Conservation (phyloP, 1,284 basidiomycete species). For the Blastosporella zonata region DNA sequence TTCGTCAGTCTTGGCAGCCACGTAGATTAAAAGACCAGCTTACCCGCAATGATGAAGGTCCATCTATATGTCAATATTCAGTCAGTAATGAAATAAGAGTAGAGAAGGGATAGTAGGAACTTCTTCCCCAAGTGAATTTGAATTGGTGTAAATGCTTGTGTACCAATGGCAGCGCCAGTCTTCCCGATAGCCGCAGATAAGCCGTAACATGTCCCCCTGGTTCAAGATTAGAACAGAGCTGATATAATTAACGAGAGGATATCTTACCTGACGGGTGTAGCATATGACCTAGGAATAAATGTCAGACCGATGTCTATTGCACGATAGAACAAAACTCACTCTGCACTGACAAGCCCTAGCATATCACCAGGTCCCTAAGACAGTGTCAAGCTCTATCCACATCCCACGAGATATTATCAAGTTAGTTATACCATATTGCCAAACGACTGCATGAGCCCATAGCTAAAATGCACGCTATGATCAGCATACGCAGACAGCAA, state of each 20-base stretch:
- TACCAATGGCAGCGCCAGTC: conserved; percentile 73
- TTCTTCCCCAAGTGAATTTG: conserved; percentile 64
- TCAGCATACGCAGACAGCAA: background rate
- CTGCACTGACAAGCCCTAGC: conserved; percentile 64
- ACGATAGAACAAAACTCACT: conserved; percentile 40
- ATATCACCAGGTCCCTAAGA: conserved; percentile 72
- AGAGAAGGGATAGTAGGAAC: conserved; percentile 30
- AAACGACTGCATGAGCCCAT: conserved; percentile 65
- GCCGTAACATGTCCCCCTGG: conserved; percentile 67
- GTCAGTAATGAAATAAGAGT: background rate
- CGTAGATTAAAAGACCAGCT: too few species aligned
- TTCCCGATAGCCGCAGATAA: conserved; percentile 74
- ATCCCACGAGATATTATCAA: background rate
- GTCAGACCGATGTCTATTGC: background rate
- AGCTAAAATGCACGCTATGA: conserved; percentile 37
- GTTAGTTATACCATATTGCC: conserved; percentile 55
- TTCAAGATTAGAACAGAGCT: background rate
- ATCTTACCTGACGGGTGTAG: conserved; percentile 59
- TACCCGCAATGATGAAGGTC: conserved; percentile 59
- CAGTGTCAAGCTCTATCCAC: background rate
- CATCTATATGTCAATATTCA: conserved; percentile 44
- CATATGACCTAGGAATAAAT: conserved; percentile 46
- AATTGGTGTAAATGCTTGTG: conserved; percentile 76
- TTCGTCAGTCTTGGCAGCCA: too few species aligned
- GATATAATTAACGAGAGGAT: background rate